phyloP scores from a whole-genome alignment of 129 eudicot species.

The Smallanthus sonchifolius region DNA sequence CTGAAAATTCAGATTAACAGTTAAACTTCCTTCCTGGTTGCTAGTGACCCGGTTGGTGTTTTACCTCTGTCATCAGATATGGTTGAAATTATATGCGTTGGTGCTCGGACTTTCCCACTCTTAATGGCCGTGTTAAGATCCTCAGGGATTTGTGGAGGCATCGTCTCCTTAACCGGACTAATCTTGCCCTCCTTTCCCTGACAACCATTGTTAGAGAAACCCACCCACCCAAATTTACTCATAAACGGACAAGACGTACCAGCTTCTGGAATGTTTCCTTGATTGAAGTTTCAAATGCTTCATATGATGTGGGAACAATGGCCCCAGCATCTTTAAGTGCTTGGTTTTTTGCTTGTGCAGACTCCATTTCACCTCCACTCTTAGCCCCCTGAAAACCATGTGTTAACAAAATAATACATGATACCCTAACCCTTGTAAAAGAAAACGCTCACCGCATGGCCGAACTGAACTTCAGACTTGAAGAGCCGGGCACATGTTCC shows the following conservation, averaged over 20 bases:
- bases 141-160: constrained; percentile 96
- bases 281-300: constrained; percentile 80
- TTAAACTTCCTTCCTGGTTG: too few relatives aligned
- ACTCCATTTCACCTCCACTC: constrained; percentile 97
- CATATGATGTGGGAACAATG: constrained; percentile 84
- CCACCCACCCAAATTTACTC: too few relatives aligned
- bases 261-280: constrained; percentile 77
- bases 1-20: constrained; percentile 47
- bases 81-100: constrained; percentile 91
- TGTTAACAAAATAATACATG: constrained; percentile 1
- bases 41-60: too few relatives aligned
- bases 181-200: constrained; percentile 77
- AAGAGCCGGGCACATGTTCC: constrained; percentile 95
- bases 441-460: constrained; percentile 75
- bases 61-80: constrained; percentile 92
- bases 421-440: constrained; percentile 5
- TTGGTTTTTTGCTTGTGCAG: constrained; percentile 96
- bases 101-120: constrained; percentile 98
- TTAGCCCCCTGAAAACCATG: constrained; percentile 92
- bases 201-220: too few relatives aligned
- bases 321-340: constrained; percentile 95
- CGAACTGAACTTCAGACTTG: constrained; percentile 97
- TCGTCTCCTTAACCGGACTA: constrained; percentile 64
- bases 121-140: constrained; percentile 86
- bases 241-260: constrained; percentile 39